Evolutionary conservation across 2,329 filamentous ascomycete species (phyloP).

Genomic region (Aspergillus sp.): DNA sequence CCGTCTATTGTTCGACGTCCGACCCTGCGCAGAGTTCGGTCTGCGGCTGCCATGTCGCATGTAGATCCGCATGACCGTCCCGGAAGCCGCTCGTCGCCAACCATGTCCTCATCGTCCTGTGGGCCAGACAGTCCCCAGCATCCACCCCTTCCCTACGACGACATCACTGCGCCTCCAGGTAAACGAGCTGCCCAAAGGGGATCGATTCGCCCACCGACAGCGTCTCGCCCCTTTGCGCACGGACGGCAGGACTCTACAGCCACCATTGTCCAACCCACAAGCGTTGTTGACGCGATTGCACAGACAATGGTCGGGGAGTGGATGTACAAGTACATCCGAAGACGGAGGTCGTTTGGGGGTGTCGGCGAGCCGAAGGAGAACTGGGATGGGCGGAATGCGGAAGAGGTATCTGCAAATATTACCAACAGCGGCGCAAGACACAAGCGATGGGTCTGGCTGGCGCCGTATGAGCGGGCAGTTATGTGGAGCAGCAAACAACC

Average conservation of each 20-base stretch:
- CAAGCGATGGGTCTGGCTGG: slow-evolving; percentile 98
- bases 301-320: slow-evolving; percentile 95
- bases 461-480: slow-evolving; percentile 91
- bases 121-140: slow-evolving; percentile 68
- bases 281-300: slow-evolving; percentile 92
- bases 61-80: slow-evolving; percentile 48
- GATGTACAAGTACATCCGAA: slow-evolving; percentile 53
- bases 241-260: slow-evolving; percentile 54
- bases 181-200: slow-evolving; percentile 29
- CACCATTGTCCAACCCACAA: slow-evolving; percentile 66
- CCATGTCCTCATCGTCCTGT: slow-evolving; percentile 68
- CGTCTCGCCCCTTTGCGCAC: slow-evolving; percentile 33
- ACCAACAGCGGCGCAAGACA: slow-evolving; percentile 70
- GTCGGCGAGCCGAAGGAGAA: slow-evolving; percentile 54
- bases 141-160: slow-evolving; percentile 73
- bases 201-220: slow-evolving; percentile 24
- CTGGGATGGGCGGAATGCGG: slow-evolving; percentile 59
- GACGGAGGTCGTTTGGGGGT: slow-evolving; percentile 85
- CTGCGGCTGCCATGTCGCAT: slow-evolving; percentile 70
- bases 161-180: slow-evolving; percentile 59
- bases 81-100: slow-evolving; percentile 50
- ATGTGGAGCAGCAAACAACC: slow-evolving; percentile 99
- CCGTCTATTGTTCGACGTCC: slow-evolving; percentile 59
- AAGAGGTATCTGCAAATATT: slow-evolving; percentile 71
- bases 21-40: slow-evolving; percentile 78